Conservation (phyloP, 1,139 yeast species). For the Taphrina confusa region DNA sequence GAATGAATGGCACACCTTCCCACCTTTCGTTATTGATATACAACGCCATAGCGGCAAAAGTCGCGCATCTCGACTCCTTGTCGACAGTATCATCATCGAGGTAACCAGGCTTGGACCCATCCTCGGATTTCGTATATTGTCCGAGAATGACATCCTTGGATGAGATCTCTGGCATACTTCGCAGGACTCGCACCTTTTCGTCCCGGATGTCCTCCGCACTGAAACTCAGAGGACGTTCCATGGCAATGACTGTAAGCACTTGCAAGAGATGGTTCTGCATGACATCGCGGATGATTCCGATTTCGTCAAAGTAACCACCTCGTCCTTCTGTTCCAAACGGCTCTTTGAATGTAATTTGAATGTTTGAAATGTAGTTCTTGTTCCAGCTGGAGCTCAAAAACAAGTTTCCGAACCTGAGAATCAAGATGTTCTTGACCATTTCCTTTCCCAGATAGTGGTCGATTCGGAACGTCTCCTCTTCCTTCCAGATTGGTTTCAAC, state of each 20-base stretch:
- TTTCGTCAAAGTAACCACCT: slow-evolving; percentile 94
- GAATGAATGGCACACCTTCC: slow-evolving; percentile 95
- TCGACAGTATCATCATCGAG: slow-evolving; percentile 91
- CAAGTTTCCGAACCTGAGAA: slow-evolving; percentile 85
- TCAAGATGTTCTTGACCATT: slow-evolving; percentile 90
- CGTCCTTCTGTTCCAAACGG: slow-evolving; percentile 98
- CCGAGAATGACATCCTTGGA: slow-evolving; percentile 73
- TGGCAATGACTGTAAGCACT: slow-evolving; percentile 83
- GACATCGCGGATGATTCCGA: slow-evolving; percentile 96
- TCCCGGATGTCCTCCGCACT: slow-evolving; percentile 93
- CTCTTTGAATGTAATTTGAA: slow-evolving; percentile 92
- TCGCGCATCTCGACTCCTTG: slow-evolving; percentile 77
- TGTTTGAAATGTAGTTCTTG: slow-evolving; percentile 68
- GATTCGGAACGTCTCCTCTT: slow-evolving; percentile 89
- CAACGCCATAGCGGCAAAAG: slow-evolving; percentile 83
- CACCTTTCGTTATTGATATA: slow-evolving; percentile 88
- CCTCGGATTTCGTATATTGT: slow-evolving; percentile 80
- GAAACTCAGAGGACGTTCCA: slow-evolving; percentile 91
- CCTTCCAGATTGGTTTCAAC: slow-evolving; percentile 82
- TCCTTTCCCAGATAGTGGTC: slow-evolving; percentile 98
- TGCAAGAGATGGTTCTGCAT: slow-evolving; percentile 97
- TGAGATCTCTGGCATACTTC: slow-evolving; percentile 72
- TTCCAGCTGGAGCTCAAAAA: slow-evolving; percentile 86
- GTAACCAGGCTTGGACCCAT: slow-evolving; percentile 87
- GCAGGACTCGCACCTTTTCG: slow-evolving; percentile 89